Conservation (phyloP, 75 land plant species). For the Picea glauca region DNA sequence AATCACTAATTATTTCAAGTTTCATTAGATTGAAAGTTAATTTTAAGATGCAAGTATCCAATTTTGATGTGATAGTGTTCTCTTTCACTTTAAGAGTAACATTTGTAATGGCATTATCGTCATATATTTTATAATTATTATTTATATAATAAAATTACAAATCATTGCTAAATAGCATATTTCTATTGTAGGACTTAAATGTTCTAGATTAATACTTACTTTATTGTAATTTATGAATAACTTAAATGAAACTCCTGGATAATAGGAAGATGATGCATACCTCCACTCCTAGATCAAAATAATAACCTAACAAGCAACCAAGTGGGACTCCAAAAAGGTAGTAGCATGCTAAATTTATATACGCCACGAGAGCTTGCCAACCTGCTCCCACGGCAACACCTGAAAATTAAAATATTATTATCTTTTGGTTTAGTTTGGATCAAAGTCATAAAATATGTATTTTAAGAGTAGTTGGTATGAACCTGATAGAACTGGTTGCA, state of each 20-base stretch:
- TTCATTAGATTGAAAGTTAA: no score
- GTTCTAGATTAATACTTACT: background rate
- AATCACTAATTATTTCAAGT: no score
- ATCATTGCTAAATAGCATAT: background rate
- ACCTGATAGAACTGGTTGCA: slow-evolving; percentile 28
- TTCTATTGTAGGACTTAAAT: no score
- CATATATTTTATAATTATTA: background rate
- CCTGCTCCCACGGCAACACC: slow-evolving; percentile 20
- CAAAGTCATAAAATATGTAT: no score
- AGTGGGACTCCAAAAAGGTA: slow-evolving; percentile 20
- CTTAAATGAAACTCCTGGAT: background rate
- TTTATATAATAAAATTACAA: background rate
- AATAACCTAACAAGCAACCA: slow-evolving; percentile 10
- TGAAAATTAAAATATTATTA: background rate
- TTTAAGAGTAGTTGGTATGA: no score
- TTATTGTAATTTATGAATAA: background rate
- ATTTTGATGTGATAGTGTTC: no score
- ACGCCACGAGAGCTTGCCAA: slow-evolving; percentile 19
- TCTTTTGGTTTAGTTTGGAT: no score
- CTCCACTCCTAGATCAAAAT: slow-evolving; percentile 5
- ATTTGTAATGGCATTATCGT: background rate
- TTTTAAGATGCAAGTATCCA: no score
- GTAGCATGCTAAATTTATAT: slow-evolving; percentile 16
- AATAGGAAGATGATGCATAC: background rate
- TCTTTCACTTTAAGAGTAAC: background rate